phyloP scores from a whole-genome alignment of 495 filamentous ascomycete genomes.

The Trichoderma gamsii region DNA sequence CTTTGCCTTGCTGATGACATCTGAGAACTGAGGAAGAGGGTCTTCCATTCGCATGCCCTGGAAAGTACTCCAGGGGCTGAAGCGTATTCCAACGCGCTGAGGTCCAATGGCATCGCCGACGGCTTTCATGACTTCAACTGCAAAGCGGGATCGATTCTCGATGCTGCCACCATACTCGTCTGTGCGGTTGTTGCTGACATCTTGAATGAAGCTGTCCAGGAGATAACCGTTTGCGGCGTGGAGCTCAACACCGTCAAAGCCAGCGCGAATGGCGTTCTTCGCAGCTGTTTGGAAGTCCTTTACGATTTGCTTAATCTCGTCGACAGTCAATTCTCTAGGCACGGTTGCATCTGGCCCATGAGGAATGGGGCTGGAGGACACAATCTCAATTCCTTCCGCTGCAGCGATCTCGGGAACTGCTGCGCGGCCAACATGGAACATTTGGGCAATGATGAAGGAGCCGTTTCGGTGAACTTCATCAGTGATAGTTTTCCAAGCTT shows the following conservation, averaged over 20 bases:
- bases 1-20: slow-evolving; percentile 48
- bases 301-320: slow-evolving; percentile 54
- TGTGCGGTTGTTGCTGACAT: slow-evolving; percentile 55
- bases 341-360: slow-evolving; percentile 29
- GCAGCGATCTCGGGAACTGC: slow-evolving; percentile 38
- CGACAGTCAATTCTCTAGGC: slow-evolving; percentile 46
- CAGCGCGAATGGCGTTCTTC: slow-evolving; percentile 57
- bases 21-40: slow-evolving; percentile 55
- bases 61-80: slow-evolving; percentile 59
- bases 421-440: slow-evolving; percentile 61
- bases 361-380: slow-evolving; percentile 43
- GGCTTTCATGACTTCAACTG: slow-evolving; percentile 56
- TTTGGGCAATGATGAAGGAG: slow-evolving; percentile 58
- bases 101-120: slow-evolving; percentile 61
- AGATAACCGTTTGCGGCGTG: slow-evolving; percentile 72
- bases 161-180: slow-evolving; percentile 65
- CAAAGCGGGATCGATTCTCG: slow-evolving; percentile 63
- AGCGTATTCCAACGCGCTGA: slow-evolving; percentile 54
- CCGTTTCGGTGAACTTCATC: slow-evolving; percentile 63
- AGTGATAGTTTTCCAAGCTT: slow-evolving; percentile 56
- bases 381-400: slow-evolving; percentile 35
- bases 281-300: slow-evolving; percentile 55
- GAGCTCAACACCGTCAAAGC: slow-evolving; percentile 73
- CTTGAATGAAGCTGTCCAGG: slow-evolving; percentile 67
- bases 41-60: slow-evolving; percentile 65